Evolutionary conservation across 192 early-diverging fungal genomes (phyloP).

Genomic region (Linnemannia exigua): DNA sequence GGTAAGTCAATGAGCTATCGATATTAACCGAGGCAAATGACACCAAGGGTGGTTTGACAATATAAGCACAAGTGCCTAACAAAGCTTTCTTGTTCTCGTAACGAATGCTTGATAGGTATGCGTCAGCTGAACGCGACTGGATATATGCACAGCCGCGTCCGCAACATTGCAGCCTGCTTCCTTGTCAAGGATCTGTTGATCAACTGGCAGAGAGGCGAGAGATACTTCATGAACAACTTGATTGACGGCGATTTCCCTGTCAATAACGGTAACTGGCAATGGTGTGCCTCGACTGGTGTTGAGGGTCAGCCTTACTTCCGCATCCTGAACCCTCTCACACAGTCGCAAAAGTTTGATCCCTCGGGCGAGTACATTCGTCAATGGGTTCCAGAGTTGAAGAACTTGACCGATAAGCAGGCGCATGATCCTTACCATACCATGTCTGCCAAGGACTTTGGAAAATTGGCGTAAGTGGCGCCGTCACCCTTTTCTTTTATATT

Average conservation of each 20-base stretch:
- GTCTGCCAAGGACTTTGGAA: conserved; percentile 54
- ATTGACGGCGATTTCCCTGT: conserved; percentile 78
- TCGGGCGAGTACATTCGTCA: conserved; percentile 68
- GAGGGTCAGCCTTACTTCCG: conserved; percentile 80
- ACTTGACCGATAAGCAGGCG: conserved; percentile 58
- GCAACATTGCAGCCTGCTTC: conserved; percentile 72
- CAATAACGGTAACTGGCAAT: conserved; percentile 84
- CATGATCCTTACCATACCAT: conserved; percentile 68
- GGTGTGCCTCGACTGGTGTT: conserved; percentile 75
- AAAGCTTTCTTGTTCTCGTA: not conserved
- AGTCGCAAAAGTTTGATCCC: conserved; percentile 66
- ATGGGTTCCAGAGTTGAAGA: conserved; percentile 73
- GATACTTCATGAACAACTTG: conserved; percentile 71
- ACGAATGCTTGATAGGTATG: conserved; percentile 60
- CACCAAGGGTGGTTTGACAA: not conserved
- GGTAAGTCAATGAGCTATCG: conserved; percentile 33
- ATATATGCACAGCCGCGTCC: conserved; percentile 74
- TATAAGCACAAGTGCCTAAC: not conserved
- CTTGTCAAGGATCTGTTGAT: conserved; percentile 64
- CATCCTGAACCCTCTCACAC: conserved; percentile 71
- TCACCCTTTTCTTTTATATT: not conserved
- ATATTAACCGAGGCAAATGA: not conserved
- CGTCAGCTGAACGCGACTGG: conserved; percentile 70
- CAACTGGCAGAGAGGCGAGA: conserved; percentile 81
- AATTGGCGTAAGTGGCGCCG: conserved; percentile 64